Evolutionary conservation across 768 basidiomycete genomes (phyloP).

Genomic region (Boletus rufocinnamomeus): DNA sequence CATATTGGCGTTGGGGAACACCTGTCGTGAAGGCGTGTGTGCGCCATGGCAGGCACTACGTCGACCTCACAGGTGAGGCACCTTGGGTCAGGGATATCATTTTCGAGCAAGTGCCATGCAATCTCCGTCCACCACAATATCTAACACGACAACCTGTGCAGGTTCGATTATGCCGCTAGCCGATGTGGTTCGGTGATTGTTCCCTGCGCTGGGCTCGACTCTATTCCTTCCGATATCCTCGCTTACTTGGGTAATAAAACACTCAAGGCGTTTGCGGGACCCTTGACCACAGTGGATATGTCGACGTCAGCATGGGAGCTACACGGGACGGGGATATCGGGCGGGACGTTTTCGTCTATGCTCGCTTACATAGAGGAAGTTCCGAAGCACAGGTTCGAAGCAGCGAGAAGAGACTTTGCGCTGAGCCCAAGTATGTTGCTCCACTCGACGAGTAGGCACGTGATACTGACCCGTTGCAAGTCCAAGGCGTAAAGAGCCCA

Average conservation of each 20-base stretch:
- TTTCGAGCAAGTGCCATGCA: slow-evolving; percentile 43
- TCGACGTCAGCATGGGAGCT: slow-evolving; percentile 54
- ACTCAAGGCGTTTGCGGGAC: slow-evolving; percentile 50
- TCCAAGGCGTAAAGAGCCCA: slow-evolving; percentile 35
- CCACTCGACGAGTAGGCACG: not conserved
- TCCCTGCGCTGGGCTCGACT: slow-evolving; percentile 78
- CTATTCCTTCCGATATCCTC: slow-evolving; percentile 71
- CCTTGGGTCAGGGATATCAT: slow-evolving; percentile 69
- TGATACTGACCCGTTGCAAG: slow-evolving; percentile 24
- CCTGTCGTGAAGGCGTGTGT: slow-evolving; percentile 81
- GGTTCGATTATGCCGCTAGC: slow-evolving; percentile 71
- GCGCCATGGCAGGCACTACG: slow-evolving; percentile 73
- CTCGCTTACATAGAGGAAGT: slow-evolving; percentile 35
- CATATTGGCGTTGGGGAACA: slow-evolving; percentile 72
- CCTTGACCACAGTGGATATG: slow-evolving; percentile 43
- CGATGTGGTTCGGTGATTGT: slow-evolving; percentile 75
- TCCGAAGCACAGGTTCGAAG: slow-evolving; percentile 32
- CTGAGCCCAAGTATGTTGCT: slow-evolving; percentile 45
- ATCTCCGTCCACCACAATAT: slow-evolving; percentile 5
- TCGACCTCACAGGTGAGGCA: slow-evolving; percentile 80
- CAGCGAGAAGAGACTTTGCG: slow-evolving; percentile 38
- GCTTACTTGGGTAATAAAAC: slow-evolving; percentile 70
- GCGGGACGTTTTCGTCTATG: slow-evolving; percentile 40
- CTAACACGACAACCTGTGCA: slow-evolving; percentile 33
- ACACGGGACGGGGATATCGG: slow-evolving; percentile 38